Conservation (phyloP, 1,139 yeast genomes). For the Spathaspora sp. region DNA sequence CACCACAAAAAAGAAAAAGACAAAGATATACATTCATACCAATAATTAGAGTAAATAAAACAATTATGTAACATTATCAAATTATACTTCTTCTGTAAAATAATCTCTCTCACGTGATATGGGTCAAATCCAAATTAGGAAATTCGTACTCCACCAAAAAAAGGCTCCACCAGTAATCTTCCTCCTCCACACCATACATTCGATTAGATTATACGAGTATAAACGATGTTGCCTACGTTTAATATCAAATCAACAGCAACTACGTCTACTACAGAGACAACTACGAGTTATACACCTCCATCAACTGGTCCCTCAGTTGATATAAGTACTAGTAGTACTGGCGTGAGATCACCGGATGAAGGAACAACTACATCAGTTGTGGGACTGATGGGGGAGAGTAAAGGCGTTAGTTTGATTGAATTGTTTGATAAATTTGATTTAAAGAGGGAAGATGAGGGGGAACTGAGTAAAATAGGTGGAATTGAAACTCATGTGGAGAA, state of each 20-base stretch:
- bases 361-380: conserved; percentile 8
- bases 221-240: conserved; percentile 24
- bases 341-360: conserved; percentile 18
- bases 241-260: conserved; percentile 45
- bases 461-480: conserved; percentile 10
- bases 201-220: too few relatives aligned
- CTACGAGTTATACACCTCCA: conserved; percentile 26
- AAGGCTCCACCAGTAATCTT: too few relatives aligned
- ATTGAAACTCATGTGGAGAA: conserved; percentile 4
- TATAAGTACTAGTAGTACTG: not conserved
- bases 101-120: not conserved
- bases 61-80: not conserved
- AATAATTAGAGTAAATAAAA: not conserved
- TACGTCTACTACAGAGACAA: conserved; percentile 42
- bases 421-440: conserved; percentile 43
- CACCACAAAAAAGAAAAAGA: conserved; percentile 14
- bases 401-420: conserved; percentile 30
- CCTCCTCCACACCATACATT: too few relatives aligned
- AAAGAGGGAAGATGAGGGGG: conserved; percentile 9
- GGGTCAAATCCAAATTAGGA: not conserved
- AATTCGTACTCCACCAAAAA: not conserved
- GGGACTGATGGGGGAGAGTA: not conserved
- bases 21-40: conserved; percentile 13
- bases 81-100: not conserved
- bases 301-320: conserved; percentile 2